These are phyloP conservation scores for Isatis lusitanica DNA, from an alignment of 441 rosid species.

Conservation along the genomic window DNA sequence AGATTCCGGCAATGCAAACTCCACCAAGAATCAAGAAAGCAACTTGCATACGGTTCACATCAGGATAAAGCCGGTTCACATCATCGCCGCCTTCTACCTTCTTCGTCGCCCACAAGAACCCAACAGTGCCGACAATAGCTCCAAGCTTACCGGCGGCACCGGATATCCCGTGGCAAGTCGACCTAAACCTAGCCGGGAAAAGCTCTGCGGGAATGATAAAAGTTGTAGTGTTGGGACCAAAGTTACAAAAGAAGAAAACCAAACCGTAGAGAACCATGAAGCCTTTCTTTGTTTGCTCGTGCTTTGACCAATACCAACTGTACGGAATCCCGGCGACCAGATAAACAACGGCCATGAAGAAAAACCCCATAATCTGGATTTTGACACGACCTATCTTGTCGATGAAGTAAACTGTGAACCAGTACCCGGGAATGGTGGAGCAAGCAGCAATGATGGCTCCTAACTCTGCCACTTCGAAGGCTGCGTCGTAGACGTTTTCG, in stretches of 20 bases:
- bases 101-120: conserved; percentile 48
- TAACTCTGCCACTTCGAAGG: conserved; percentile 38
- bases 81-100: background rate
- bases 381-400: conserved; percentile 57
- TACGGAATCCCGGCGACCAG: conserved; percentile 52
- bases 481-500: conserved; percentile 38
- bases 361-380: conserved; percentile 60
- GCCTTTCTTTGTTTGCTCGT: conserved; percentile 15
- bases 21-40: conserved; percentile 49
- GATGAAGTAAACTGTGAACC: conserved; percentile 54
- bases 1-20: conserved; percentile 53
- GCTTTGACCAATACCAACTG: conserved; percentile 27
- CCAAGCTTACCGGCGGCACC: conserved; percentile 73
- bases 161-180: conserved; percentile 72
- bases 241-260: conserved; percentile 60
- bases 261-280: conserved; percentile 51
- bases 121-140: conserved; percentile 58
- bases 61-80: conserved; percentile 1
- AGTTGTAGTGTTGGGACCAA: conserved; percentile 74
- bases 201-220: conserved; percentile 76
- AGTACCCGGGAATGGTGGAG: conserved; percentile 65
- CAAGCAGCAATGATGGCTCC: conserved; percentile 51
- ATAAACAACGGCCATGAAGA: conserved; percentile 52
- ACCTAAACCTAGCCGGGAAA: conserved; percentile 71
- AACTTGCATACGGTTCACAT: conserved; percentile 37